Conservation (phyloP, 2,329 filamentous ascomycete genomes). For the Albophoma yamanashiensis region DNA sequence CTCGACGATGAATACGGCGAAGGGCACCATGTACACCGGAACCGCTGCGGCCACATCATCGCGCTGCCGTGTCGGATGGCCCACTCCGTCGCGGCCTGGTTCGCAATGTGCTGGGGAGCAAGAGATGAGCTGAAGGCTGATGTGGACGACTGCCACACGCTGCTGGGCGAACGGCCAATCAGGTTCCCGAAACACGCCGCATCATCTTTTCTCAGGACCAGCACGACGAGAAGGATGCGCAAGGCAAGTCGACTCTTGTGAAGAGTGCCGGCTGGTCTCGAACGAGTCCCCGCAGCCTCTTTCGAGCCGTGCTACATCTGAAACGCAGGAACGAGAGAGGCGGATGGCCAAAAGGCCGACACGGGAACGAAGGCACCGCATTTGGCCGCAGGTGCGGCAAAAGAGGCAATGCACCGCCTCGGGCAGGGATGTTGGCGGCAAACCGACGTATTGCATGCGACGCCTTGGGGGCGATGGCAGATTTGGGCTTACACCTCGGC, state of each 20-base stretch:
- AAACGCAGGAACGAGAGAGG: background rate
- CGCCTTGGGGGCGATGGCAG: background rate
- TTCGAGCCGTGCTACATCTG: background rate
- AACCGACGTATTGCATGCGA: background rate
- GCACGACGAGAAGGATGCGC: slow-evolving; percentile 27
- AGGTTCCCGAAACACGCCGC: slow-evolving; percentile 28
- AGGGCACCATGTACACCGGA: slow-evolving; percentile 2
- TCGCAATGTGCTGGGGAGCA: slow-evolving; percentile 4
- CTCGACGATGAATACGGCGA: slow-evolving; percentile 27
- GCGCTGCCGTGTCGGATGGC: background rate
- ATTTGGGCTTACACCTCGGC: background rate
- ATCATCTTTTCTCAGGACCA: slow-evolving; percentile 28
- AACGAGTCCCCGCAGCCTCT: background rate
- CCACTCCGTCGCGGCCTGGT: background rate
- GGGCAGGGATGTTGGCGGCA: background rate
- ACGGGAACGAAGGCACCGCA: background rate
- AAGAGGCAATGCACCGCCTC: background rate
- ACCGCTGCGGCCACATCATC: background rate
- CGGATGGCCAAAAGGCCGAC: background rate
- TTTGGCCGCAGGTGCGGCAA: background rate
- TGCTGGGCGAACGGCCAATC: slow-evolving; percentile 1
- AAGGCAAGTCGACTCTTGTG: slow-evolving; percentile 22
- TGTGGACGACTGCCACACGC: slow-evolving; percentile 5
- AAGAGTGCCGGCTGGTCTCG: background rate
- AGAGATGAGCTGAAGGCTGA: background rate